Conservation (phyloP, 805 yeast genomes). For the Lipomyces japonicus region DNA sequence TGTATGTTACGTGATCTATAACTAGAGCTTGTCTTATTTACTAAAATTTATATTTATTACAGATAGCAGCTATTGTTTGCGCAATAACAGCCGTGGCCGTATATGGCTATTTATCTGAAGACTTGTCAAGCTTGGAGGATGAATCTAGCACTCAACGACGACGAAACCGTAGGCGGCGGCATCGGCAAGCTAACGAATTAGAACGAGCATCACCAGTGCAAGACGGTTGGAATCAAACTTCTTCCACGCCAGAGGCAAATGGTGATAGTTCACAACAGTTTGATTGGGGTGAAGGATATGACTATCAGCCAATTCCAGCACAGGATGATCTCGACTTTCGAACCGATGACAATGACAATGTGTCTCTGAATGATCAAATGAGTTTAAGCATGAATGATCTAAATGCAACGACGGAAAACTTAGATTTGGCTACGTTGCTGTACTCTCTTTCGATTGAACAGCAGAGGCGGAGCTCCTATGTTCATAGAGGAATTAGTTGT, state of each 20-base stretch:
- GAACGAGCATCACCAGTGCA: too few relatives aligned
- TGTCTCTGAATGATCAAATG: constrained; percentile 7
- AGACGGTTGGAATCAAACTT: too few relatives aligned
- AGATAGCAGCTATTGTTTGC: constrained; percentile 6
- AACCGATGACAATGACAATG: not conserved
- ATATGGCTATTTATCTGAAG: not conserved
- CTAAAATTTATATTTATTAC: not conserved
- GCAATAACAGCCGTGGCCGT: constrained; percentile 2
- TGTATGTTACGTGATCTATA: too few relatives aligned
- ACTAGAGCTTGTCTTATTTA: too few relatives aligned
- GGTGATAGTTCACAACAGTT: too few relatives aligned
- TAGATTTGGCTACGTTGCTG: constrained; percentile 25
- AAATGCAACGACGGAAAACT: too few relatives aligned
- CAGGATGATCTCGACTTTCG: not conserved
- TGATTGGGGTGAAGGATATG: constrained; percentile 9
- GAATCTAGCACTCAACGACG: not conserved
- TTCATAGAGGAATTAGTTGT: constrained; percentile 37
- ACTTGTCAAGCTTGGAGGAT: not conserved
- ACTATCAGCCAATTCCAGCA: not conserved
- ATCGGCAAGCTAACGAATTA: too few relatives aligned
- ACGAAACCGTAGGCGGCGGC: not conserved
- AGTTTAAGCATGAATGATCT: not conserved
- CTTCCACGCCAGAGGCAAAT: too few relatives aligned
- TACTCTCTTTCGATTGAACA: constrained; percentile 32
- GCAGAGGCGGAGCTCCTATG: constrained; percentile 25